These are phyloP conservation scores for Corrigiola litoralis DNA, from an alignment of 179 eudicot species.

Conservation along the genomic window DNA sequence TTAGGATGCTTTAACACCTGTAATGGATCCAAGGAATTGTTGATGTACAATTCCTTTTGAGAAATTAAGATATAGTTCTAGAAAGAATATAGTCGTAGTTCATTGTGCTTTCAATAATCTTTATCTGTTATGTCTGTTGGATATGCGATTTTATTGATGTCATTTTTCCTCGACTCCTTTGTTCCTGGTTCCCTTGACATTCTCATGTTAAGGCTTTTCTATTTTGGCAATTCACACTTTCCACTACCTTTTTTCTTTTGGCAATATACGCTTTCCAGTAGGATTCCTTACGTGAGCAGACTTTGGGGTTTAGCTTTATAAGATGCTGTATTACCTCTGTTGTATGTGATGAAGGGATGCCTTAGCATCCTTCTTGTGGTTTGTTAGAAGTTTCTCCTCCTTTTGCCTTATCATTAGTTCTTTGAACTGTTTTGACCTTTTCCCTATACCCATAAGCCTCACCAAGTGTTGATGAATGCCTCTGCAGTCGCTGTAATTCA, in stretches of 20 bases:
- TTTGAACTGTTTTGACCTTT: background rate
- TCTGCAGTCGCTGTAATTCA: conserved; percentile 86
- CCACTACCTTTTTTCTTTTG: too few relatives aligned
- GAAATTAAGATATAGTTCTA: too few relatives aligned
- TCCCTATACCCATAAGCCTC: background rate
- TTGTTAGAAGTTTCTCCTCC: background rate
- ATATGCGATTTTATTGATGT: too few relatives aligned
- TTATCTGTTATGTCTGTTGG: too few relatives aligned
- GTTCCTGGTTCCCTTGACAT: background rate
- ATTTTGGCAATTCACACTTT: too few relatives aligned
- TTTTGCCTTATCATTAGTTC: background rate
- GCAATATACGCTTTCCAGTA: too few relatives aligned
- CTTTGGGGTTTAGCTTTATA: background rate
- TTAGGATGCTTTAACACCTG: too few relatives aligned
- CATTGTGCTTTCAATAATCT: too few relatives aligned
- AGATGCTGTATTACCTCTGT: background rate
- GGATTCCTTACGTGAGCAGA: background rate
- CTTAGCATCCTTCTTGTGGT: background rate
- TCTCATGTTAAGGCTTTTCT: too few relatives aligned
- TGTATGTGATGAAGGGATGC: background rate
- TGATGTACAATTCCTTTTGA: too few relatives aligned
- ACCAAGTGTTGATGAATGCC: conserved; percentile 8
- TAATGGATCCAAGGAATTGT: too few relatives aligned
- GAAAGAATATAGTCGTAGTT: too few relatives aligned
- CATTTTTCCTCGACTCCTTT: background rate